Conservation (phyloP, 495 filamentous ascomycete genomes). For the Xylaria acuta region DNA sequence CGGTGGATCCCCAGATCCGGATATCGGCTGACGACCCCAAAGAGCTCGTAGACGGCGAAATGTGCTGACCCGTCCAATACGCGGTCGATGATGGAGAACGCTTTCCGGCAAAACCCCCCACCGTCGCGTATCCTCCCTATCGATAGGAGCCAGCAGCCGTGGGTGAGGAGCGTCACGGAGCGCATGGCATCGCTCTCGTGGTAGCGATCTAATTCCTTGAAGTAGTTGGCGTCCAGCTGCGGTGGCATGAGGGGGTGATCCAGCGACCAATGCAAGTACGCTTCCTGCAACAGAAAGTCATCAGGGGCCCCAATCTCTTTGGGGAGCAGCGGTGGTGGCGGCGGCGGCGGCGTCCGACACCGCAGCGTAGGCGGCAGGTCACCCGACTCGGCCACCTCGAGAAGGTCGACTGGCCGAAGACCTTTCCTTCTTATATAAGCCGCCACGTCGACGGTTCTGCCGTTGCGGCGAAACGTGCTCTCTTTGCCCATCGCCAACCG, state of each 20-base stretch:
- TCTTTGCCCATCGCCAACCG: conserved; percentile 46
- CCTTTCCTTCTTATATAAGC: conserved; percentile 45
- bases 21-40: conserved; percentile 36
- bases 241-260: conserved; percentile 37
- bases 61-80: conserved; percentile 38
- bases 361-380: conserved; percentile 43
- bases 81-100: conserved; percentile 35
- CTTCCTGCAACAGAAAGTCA: conserved; percentile 37
- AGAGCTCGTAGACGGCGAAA: conserved; percentile 40
- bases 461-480: conserved; percentile 44
- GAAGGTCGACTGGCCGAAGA: conserved; percentile 43
- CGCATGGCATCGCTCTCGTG: conserved; percentile 38
- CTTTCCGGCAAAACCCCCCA: conserved; percentile 32
- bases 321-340: conserved; percentile 13
- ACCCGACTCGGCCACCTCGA: conserved; percentile 41
- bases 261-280: conserved; percentile 38
- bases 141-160: conserved; percentile 42
- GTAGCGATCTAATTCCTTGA: conserved; percentile 34
- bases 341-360: conserved; percentile 45
- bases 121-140: conserved; percentile 36
- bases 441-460: conserved; percentile 43
- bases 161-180: conserved; percentile 36
- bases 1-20: conserved; percentile 38
- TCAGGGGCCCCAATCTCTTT: conserved; percentile 34
- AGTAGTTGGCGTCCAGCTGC: conserved; percentile 33